Evolutionary conservation across 2,329 filamentous ascomycete species (phyloP), one percentile per base, ranked within the genome.

Genomic region (Chlorencoelia australis): DNA sequence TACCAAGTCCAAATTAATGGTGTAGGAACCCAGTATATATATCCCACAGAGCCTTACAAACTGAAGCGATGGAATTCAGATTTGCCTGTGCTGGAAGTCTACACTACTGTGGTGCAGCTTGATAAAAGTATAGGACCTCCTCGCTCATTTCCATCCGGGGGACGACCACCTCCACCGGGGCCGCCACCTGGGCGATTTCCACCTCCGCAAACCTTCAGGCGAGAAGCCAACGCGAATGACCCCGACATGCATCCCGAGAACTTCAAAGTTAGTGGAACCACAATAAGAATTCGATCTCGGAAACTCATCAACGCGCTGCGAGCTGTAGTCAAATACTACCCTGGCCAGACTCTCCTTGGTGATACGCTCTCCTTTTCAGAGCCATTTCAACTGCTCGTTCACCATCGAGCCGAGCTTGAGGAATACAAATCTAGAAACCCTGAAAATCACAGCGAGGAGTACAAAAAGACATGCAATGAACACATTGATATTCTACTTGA

Each of bases 381-480:
- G 54, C 63, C 65, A 62, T 39, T 49, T 40, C 2, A 61, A 59
- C 7, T 66, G 42, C 29, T 63, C 49, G 29, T 60, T 3, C 44
- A 48, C 27, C 43, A 45, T 25, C 18, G 28, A 19, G 28, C 30
- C 7, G 32, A 39, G 21, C 28, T 48, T 2, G 21, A 35, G 8
- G 37, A 37, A 7, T 46, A 46, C 35, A 41, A 40, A 28, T 42
- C 53, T 35, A 52, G 59, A 11, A 65, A 70, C 45, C 64, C 64
- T 1, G 43, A 43, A 2, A 49, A 42, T 3, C 67, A 71, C 41
- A 54, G 58, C 30, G 47, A 51, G 2, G 63, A 64, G 41, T 68
- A 66, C 37, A 53, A 55, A 2, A 21, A 37, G n/a, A 25, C 32
- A 14, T 32, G 26, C 17, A 40, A 41, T 22, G 30, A 42, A 13